Percentiles rank a stretch among this genome's conserved stretches.
Evolutionary conservation across 805 yeast species (phyloP).

Genomic region (Ogataea chonburiensis): DNA sequence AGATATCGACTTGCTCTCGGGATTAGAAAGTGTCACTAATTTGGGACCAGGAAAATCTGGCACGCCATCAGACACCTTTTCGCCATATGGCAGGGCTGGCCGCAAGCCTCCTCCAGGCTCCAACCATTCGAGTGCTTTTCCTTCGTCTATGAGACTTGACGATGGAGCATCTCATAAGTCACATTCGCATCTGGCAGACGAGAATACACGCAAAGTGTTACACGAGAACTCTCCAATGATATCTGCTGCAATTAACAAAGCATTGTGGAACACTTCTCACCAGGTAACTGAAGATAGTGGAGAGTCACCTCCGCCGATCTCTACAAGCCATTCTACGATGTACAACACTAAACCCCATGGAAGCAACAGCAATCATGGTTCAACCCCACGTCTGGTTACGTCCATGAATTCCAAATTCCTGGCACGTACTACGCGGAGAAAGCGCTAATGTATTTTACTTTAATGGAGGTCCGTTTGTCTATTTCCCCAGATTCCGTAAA

Average conservation of each 20-base stretch:
- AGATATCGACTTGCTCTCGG: slow-evolving; percentile 15
- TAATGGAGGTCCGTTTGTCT: slow-evolving; percentile 4
- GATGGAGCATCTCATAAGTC: slow-evolving; percentile 3
- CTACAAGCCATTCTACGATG: slow-evolving; percentile 2
- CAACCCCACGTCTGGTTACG: slow-evolving; percentile 39
- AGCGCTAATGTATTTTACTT: slow-evolving; percentile 21
- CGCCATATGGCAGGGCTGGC: slow-evolving; percentile 1
- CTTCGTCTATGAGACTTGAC: slow-evolving; percentile 21
- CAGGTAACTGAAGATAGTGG: slow-evolving; percentile 3
- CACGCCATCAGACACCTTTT: background rate
- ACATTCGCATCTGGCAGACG: slow-evolving; percentile 9
- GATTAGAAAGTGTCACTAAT: slow-evolving; percentile 1
- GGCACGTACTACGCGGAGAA: slow-evolving; percentile 53
- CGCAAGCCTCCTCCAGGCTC: slow-evolving; percentile 22
- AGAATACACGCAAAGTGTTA: slow-evolving; percentile 19
- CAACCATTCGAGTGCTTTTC: slow-evolving; percentile 17
- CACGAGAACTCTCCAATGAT: slow-evolving; percentile 32
- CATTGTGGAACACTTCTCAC: slow-evolving; percentile 25
- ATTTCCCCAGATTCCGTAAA: slow-evolving; percentile 9
- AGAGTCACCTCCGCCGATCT: slow-evolving; percentile 2
- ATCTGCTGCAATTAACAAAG: slow-evolving; percentile 36
- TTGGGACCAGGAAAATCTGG: background rate
- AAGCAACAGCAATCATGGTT: slow-evolving; percentile 3
- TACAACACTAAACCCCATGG: slow-evolving; percentile 1
- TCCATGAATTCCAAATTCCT: slow-evolving; percentile 60